Percentiles rank a stretch among this genome's conserved stretches.
Conservation (phyloP, 345 rosid genomes). For the Acer campestre region DNA sequence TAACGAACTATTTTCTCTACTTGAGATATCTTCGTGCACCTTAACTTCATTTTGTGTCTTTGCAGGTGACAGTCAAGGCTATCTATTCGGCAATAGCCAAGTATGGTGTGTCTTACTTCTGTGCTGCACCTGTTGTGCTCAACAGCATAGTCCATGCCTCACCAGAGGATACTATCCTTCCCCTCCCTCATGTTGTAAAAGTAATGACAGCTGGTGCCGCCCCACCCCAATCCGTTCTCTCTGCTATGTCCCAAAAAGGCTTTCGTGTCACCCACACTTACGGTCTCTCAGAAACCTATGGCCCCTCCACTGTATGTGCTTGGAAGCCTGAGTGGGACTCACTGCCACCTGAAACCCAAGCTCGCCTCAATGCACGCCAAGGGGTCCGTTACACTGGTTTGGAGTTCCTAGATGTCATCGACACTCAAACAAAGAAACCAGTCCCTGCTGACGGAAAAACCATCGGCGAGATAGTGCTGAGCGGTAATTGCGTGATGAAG, state of each 20-base stretch:
- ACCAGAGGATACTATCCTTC: constrained; percentile 70
- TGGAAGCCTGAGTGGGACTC: constrained; percentile 97
- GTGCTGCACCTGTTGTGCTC: constrained; percentile 95
- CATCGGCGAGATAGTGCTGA: constrained; percentile 80
- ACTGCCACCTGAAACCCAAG: constrained; percentile 65
- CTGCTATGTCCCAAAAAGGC: constrained; percentile 70
- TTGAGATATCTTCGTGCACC: background rate
- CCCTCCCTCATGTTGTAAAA: constrained; percentile 74
- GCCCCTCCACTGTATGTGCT: constrained; percentile 83
- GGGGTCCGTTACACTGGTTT: constrained; percentile 72
- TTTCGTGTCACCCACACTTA: constrained; percentile 83
- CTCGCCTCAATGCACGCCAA: constrained; percentile 89
- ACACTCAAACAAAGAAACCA: constrained; percentile 57
- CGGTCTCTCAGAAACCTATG: constrained; percentile 91
- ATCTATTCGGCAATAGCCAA: constrained; percentile 78
- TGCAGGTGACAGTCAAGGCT: constrained; percentile 81
- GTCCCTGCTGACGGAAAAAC: constrained; percentile 86
- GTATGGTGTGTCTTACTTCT: constrained; percentile 74
- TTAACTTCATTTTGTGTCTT: background rate
- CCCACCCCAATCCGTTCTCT: constrained; percentile 81
- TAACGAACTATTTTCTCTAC: background rate
- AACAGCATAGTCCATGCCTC: constrained; percentile 78
- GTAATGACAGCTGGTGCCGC: constrained; percentile 95
- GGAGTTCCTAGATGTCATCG: constrained; percentile 75
- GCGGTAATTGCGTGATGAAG: constrained; percentile 84